Conservation (phyloP, 2,329 filamentous ascomycete species). For the Penicillium crustosum region DNA sequence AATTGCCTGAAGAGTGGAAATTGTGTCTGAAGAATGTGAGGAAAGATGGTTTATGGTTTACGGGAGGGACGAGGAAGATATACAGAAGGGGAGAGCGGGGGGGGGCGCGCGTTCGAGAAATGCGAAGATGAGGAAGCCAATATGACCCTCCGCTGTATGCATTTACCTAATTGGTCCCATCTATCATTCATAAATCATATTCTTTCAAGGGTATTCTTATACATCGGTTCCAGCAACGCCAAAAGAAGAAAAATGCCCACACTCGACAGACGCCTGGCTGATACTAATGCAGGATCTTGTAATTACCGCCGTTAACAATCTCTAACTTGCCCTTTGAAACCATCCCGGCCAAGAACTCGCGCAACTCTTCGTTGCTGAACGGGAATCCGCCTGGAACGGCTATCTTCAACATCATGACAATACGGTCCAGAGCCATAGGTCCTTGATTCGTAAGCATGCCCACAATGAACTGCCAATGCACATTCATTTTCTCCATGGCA, state of each 20-base stretch:
- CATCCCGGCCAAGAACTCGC: constrained; percentile 76
- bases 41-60: not conserved
- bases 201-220: not conserved
- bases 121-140: not conserved
- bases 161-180: not conserved
- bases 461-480: constrained; percentile 90
- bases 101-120: not conserved
- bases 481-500: constrained; percentile 65
- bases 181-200: constrained; percentile 5
- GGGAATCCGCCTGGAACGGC: constrained; percentile 83
- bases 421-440: constrained; percentile 76
- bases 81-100: not conserved
- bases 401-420: constrained; percentile 95
- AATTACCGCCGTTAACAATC: constrained; percentile 65
- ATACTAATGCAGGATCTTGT: constrained; percentile 50
- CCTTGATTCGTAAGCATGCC: constrained; percentile 94
- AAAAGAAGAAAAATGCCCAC: not conserved
- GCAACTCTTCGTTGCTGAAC: constrained; percentile 84
- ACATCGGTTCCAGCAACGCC: constrained; percentile 14
- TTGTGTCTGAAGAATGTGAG: not conserved
- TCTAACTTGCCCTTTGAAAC: constrained; percentile 70
- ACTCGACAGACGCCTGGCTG: not conserved
- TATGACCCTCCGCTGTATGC: not conserved
- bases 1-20: not conserved
- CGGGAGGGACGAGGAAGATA: not conserved